phyloP scores from a whole-genome alignment of 1,284 basidiomycete species.

The Melampsora abietis-canadensis region DNA sequence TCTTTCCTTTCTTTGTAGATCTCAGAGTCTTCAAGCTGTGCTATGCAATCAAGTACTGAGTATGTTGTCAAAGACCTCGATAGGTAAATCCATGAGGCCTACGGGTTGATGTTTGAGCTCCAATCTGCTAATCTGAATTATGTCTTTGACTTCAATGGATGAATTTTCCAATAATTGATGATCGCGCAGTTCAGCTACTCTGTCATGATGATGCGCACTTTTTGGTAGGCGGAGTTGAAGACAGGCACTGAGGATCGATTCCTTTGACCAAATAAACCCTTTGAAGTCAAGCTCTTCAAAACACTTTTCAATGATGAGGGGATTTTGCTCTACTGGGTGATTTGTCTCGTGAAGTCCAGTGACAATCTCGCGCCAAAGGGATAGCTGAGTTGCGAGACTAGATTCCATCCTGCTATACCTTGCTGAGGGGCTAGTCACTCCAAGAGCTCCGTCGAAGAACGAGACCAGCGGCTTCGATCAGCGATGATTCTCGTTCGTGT shows the following conservation, averaged over 20 bases:
- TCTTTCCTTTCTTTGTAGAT: too few relatives aligned
- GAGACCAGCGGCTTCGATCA: too few relatives aligned
- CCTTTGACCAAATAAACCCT: neutral
- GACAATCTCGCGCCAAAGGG: neutral
- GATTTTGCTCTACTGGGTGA: neutral
- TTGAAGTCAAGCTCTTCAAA: neutral
- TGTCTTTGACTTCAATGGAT: neutral
- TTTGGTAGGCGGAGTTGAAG: neutral
- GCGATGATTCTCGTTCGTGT: too few relatives aligned
- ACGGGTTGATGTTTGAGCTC: neutral
- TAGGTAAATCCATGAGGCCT: neutral
- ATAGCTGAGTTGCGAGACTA: neutral
- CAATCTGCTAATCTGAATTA: neutral
- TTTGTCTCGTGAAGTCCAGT: neutral
- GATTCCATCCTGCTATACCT: neutral
- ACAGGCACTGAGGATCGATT: neutral
- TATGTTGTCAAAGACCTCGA: neutral
- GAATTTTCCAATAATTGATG: neutral
- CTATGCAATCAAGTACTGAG: neutral
- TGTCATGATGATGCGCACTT: neutral
- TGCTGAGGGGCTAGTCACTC: neutral
- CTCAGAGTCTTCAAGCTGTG: neutral
- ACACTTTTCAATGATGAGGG: neutral
- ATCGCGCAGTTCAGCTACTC: neutral
- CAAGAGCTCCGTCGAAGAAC: too few relatives aligned